Evolutionary conservation across 768 basidiomycete genomes (phyloP).

Genomic region (Psilocybe tampanensis): DNA sequence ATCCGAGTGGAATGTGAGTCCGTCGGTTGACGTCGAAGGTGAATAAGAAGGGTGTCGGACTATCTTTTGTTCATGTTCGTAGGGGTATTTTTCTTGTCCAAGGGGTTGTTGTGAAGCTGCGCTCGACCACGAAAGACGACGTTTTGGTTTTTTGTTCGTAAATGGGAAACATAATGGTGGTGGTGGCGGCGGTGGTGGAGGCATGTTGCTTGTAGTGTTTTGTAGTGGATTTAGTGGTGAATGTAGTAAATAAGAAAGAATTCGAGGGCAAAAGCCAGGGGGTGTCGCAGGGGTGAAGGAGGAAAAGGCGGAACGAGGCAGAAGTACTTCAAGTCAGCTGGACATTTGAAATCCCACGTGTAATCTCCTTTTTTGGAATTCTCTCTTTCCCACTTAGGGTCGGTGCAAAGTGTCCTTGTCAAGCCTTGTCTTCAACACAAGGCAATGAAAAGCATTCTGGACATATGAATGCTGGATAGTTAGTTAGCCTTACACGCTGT

Average conservation of each 20-base stretch:
- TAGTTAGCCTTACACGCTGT: background rate
- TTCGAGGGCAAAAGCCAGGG: conserved; percentile 16
- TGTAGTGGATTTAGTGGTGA: conserved; percentile 27
- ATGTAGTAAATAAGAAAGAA: conserved; percentile 34
- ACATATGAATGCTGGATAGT: background rate
- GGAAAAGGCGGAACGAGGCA: conserved; percentile 22
- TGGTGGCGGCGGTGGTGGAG: conserved; percentile 33
- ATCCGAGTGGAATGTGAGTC: conserved; percentile 60
- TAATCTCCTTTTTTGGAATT: conserved; percentile 14
- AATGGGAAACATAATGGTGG: conserved; percentile 68
- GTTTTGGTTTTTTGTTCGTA: conserved; percentile 47
- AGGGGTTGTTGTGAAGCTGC: conserved; percentile 11
- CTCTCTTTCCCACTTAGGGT: background rate
- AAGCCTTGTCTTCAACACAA: background rate
- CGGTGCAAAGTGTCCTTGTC: background rate
- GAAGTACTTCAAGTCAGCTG: conserved; percentile 4
- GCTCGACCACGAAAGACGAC: conserved; percentile 48
- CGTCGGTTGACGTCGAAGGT: conserved; percentile 43
- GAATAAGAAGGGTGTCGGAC: conserved; percentile 44
- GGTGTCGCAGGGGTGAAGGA: conserved; percentile 22
- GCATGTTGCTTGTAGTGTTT: no score
- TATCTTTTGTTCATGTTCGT: conserved; percentile 21
- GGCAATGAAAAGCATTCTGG: no score
- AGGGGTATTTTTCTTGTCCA: conserved; percentile 14
- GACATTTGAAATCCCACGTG: conserved; percentile 21